Percentiles rank a stretch among this genome's conserved stretches.
These are phyloP conservation scores for Skeletonema menzelii DNA, from an alignment of 108 stramenopile genomes.

Conservation along the genomic window DNA sequence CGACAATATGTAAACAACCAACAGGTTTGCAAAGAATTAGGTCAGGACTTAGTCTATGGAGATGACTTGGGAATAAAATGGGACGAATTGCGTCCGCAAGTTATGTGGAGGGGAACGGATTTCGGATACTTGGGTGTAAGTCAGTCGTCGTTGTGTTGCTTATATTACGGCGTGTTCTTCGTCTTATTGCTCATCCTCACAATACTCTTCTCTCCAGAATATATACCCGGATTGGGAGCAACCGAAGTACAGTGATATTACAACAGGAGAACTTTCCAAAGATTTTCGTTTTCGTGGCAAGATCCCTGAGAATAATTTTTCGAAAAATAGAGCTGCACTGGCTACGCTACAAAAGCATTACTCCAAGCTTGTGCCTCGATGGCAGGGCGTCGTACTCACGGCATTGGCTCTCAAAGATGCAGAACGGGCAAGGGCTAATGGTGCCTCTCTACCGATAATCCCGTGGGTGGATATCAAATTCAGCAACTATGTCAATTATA, in stretches of 20 bases:
- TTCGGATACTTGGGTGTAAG: neutral
- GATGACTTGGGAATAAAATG: neutral
- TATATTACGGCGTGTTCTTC: neutral
- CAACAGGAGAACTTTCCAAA: neutral
- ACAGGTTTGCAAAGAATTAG: neutral
- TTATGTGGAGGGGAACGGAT: conserved; percentile 2
- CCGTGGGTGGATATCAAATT: conserved; percentile 7
- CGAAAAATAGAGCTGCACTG: neutral
- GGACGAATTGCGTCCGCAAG: neutral
- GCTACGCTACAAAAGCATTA: neutral
- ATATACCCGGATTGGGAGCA: neutral
- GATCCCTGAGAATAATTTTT: neutral
- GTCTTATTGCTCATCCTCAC: neutral
- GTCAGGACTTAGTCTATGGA: neutral
- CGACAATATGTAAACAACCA: neutral
- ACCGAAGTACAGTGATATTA: neutral
- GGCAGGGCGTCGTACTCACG: conserved; percentile 30
- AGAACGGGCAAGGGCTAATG: neutral
- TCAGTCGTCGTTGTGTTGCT: neutral
- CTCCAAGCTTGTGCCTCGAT: conserved; percentile 21
- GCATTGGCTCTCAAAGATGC: conserved; percentile 7
- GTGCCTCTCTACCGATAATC: neutral
- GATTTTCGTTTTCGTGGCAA: conserved; percentile 3
- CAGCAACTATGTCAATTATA: neutral
- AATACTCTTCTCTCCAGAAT: neutral